Evolutionary conservation across 1,284 basidiomycete genomes (phyloP), one percentile per base, ranked within the genome.

Genomic region (Trametes pubescens): DNA sequence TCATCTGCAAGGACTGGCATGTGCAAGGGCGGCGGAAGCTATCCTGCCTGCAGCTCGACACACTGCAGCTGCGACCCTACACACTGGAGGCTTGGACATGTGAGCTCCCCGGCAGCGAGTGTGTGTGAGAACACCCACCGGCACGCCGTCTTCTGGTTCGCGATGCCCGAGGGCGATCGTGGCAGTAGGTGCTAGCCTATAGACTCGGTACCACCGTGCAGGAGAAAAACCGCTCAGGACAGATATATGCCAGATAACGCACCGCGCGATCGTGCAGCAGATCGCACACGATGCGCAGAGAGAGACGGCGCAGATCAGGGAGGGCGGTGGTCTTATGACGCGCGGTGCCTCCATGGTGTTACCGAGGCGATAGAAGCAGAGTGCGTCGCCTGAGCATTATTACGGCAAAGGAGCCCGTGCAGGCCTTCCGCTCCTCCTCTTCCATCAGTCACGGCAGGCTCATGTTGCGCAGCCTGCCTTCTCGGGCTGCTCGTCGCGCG

Each of bases 331-430:
- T 67, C 65, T 51, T 37, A 59, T 67, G 59, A 67, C 62, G 56
- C 52, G 57, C 47, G 40, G 48, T 53, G 24, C 34, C 62, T 65
- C 64, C 61, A 59, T 56, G 67, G 67, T 47, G 64, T 65, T 68
- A 61, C 64, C 64, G 67, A 52, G 67, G 62, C 53, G 67, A 65
- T 68, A 68, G 67, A 68, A 68, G 64, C 60, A 13, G 48, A 26
- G 21, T 32, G 53, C 18, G 34, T 48, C 55, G 40, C 55, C 61
- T 47, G 61, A 40, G 55, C 55, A 22, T 26, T 53, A 56, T 52
- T 57, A 62, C 55, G 55, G 56, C 61, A 62, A 52, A 40, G 40
- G 56, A 38, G 55, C 40, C 47, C 61, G 52, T 7, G 51, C 32
- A 43, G 61, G 51, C 51, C 56, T 47, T 56, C 57, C 51, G 63